Evolutionary conservation across 345 rosid genomes (phyloP).

Genomic region (Triadica sebifera): DNA sequence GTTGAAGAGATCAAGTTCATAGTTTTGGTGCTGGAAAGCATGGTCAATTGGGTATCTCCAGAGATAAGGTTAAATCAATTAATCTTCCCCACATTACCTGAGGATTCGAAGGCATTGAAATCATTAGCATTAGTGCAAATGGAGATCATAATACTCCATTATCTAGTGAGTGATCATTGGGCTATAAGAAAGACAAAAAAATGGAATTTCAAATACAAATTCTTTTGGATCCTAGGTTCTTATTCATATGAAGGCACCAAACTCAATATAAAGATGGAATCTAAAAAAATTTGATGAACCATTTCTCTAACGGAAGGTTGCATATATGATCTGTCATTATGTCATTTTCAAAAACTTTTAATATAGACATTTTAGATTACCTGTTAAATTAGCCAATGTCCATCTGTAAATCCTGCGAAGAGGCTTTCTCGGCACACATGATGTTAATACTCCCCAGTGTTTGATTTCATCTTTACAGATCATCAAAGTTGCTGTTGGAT

Average conservation of each 20-base stretch:
- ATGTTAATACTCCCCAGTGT: slow-evolving; percentile 46
- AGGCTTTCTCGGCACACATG: slow-evolving; percentile 54
- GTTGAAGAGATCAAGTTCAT: slow-evolving; percentile 46
- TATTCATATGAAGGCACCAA: neutral
- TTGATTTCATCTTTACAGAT: slow-evolving; percentile 38
- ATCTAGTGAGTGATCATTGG: slow-evolving; percentile 44
- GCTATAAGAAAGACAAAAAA: neutral
- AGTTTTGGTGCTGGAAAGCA: slow-evolving; percentile 88
- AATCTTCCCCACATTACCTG: slow-evolving; percentile 48
- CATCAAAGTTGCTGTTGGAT: slow-evolving; percentile 58
- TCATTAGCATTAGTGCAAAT: slow-evolving; percentile 57
- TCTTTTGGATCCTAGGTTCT: neutral
- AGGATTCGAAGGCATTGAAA: slow-evolving; percentile 53
- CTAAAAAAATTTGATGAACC: neutral
- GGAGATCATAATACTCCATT: slow-evolving; percentile 86
- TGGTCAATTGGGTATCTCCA: slow-evolving; percentile 70
- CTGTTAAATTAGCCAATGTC: slow-evolving; percentile 53
- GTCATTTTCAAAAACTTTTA: neutral
- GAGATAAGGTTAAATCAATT: slow-evolving; percentile 40
- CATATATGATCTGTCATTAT: neutral
- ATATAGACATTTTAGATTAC: slow-evolving; percentile 7
- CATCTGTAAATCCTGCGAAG: slow-evolving; percentile 75
- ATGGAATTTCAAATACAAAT: neutral
- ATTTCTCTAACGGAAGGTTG: neutral
- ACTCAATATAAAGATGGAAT: neutral